Evolutionary conservation across 1,139 yeast genomes (phyloP), one percentile per base, ranked within the genome.

Genomic region (Magnusiomyces suaveolens): DNA sequence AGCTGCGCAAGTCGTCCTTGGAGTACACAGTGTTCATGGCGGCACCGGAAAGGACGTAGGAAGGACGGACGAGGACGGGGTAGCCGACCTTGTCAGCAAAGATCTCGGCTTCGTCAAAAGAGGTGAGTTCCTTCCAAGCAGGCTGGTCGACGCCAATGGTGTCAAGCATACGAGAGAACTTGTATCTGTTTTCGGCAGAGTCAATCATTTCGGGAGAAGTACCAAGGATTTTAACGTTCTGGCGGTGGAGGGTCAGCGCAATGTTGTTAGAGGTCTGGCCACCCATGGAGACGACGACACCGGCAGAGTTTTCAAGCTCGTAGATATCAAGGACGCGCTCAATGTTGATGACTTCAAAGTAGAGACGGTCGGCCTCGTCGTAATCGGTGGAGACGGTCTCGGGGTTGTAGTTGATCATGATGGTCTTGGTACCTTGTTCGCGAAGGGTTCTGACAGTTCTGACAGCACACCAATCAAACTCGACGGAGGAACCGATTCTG

Each of bases 181-280:
- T 94, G 80, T 89, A 89, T 75, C 98, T 82, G 74, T 92, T 89
- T 76, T 92, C 98, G 61, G 98, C 98, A 61, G 95, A 84, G 70
- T 92, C 98, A 71, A 92, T 92, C 96, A 88, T 89, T 72, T 88
- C 96, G 57, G 98, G 98, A 46, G 96, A 85, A 52, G 98, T 92
- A 73, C 98, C 98, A 65, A 92, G 77, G 62, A 92, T 86, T 76
- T 90, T 92, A 64, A 89, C 97, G 54, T 88, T 88, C 74, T 90
- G 95, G 73, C 96, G 85, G 73, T 90, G 92, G 66, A 92, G 78
- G 59, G 90, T 83, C 70, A 92, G 79, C 38, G 98, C 98, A 75
- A 92, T 92, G 72, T 92, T 92, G 75, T 92, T 89, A 8, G 97
- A 88, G 47, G 96, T 87, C 76, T 94, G 98, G 69, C 98, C 98